Base-by-base conservation (phyloP, 2,329 filamentous ascomycete species). In the Thielaviopsis euricoi region DNA sequence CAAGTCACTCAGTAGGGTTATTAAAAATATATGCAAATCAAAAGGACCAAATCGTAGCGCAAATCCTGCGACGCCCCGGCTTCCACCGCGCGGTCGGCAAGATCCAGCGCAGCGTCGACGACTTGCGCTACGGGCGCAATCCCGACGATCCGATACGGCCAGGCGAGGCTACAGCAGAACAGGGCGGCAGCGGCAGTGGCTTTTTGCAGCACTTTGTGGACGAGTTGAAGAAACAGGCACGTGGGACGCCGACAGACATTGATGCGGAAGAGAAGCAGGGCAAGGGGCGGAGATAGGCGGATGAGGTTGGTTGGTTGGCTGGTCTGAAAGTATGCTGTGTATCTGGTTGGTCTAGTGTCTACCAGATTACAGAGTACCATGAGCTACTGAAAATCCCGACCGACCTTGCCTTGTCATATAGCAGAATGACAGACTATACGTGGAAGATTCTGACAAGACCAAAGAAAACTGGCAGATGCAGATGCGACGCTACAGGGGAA, bases 81-180 rank as follows among this genome's bases (percentile, higher is more conserved):
- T 80, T 79, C 64, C 77, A 80, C 61, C 72, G 72, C 61, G 71
- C 71, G 3, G 77, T 80, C 46, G 74, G 74, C 7, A 70, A 72
- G n/a, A 75, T 80, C 37, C 77, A 80, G 60, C 71, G 71, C 15
- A 69, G 66, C 3, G 71, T 80, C 43, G 67, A 80, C 63, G 75
- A 79, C 61, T 65, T 67, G 19, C 70, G 71, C 51, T 62, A 79
- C 61, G 77, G 77, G 10, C 71, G 74, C 23, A 70, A 76, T 56
- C 76, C 77, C 0, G 68, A 73, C 61, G 74, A 78, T 55, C 77
- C 77, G 6, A 61, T 80, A 10, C 70, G 71, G 0, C 75, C 70
- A 1, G 78, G 77, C 51, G 74, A 80, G 63, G 77, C 77, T 2
- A 78, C 75, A 19, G 70, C 69, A 0, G 66, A 68, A 25, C 60